These are phyloP conservation scores for Coniferiporia sulphurascens DNA, from an alignment of 1,284 basidiomycete species.

Conservation along the genomic window DNA sequence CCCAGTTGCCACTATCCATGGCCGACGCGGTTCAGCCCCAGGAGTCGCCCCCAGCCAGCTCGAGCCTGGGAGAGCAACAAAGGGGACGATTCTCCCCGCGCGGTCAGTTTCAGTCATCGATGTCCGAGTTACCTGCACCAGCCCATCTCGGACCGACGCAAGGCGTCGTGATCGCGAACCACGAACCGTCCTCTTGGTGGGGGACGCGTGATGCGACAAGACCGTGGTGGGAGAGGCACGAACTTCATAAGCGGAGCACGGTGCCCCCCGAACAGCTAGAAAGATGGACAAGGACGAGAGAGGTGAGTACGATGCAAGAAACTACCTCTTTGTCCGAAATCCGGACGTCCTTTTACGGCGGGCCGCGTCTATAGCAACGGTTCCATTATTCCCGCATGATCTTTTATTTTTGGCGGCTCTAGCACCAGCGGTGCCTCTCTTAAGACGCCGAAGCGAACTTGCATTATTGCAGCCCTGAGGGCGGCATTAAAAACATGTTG, in stretches of 20 bases:
- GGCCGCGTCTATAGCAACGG: background rate
- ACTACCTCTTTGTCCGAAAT: background rate
- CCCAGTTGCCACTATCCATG: background rate
- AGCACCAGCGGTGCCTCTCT: too few relatives aligned
- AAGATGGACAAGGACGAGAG: slow-evolving; percentile 41
- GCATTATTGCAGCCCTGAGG: too few relatives aligned
- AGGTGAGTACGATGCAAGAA: slow-evolving; percentile 32
- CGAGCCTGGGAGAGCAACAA: background rate
- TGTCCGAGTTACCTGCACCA: slow-evolving; percentile 9
- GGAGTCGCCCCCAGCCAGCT: background rate
- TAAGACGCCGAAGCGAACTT: too few relatives aligned
- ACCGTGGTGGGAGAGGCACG: slow-evolving; percentile 29
- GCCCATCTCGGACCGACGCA: background rate
- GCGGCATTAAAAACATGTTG: too few relatives aligned
- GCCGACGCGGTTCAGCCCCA: slow-evolving; percentile 5
- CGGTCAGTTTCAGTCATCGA: background rate
- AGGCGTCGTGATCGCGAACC: background rate
- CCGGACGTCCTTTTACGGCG: background rate
- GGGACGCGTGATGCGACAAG: slow-evolving; percentile 22
- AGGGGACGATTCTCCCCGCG: background rate
- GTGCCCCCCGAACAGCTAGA: slow-evolving; percentile 48
- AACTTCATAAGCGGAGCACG: slow-evolving; percentile 27
- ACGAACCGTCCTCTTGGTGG: slow-evolving; percentile 27
- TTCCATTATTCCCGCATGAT: background rate
- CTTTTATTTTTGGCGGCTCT: background rate